A percentile compares a stretch with the other conserved stretches of the same genome.
These are phyloP conservation scores for Isatis lusitanica DNA, from an alignment of 441 rosid genomes.

Conservation along the genomic window DNA sequence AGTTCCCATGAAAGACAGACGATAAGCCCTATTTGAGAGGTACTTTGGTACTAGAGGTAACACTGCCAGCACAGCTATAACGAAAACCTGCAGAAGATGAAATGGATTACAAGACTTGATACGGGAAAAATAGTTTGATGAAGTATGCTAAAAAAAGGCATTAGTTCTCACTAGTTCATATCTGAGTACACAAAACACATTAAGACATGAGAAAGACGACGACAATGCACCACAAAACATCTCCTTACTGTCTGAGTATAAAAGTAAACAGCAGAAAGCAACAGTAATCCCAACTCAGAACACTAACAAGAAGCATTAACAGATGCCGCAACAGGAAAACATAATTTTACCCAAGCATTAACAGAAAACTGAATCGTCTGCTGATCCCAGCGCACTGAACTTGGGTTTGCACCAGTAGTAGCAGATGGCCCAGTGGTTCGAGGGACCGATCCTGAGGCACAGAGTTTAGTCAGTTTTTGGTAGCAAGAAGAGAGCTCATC, in stretches of 20 bases:
- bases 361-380: constrained; percentile 91
- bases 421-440: constrained; percentile 64
- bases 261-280: neutral
- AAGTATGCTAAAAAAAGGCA: neutral
- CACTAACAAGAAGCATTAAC: neutral
- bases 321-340: constrained; percentile 2
- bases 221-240: neutral
- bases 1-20: constrained; percentile 92
- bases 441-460: constrained; percentile 63
- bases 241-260: neutral
- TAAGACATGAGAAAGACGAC: neutral
- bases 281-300: neutral
- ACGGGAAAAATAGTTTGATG: neutral
- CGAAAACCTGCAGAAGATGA: constrained; percentile 65
- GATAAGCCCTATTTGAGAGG: constrained; percentile 82
- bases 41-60: constrained; percentile 72
- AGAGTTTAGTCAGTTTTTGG: constrained; percentile 18
- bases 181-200: neutral
- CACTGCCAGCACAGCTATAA: constrained; percentile 87
- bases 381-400: constrained; percentile 80
- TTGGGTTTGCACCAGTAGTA: constrained; percentile 52
- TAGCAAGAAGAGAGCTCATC: neutral
- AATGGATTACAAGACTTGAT: neutral
- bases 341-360: constrained; percentile 85
- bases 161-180: neutral